Conservation (phyloP, 192 early-diverging fungal genomes). For the Lobosporangium transversale region DNA sequence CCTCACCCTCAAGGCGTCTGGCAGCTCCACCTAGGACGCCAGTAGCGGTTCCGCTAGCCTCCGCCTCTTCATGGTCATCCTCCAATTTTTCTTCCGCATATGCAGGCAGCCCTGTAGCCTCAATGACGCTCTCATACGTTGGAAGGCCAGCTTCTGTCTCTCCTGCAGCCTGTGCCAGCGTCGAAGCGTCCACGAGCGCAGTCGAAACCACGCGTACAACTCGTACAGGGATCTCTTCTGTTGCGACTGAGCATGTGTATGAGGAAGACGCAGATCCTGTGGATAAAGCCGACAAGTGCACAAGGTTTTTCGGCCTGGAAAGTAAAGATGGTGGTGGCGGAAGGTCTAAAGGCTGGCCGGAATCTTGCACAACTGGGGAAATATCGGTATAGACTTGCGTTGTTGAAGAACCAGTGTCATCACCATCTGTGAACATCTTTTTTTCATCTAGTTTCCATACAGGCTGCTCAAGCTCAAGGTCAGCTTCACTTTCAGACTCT, state of each 20-base stretch:
- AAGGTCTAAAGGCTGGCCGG: background rate
- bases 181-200: slow-evolving; percentile 37
- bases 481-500: too few species aligned
- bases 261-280: background rate
- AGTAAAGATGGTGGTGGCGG: background rate
- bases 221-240: slow-evolving; percentile 45
- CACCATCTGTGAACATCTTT: slow-evolving; percentile 1
- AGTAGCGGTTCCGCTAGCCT: slow-evolving; percentile 42
- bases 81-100: slow-evolving; percentile 48
- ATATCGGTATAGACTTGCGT: background rate
- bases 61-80: slow-evolving; percentile 47
- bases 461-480: background rate
- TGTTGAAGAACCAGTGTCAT: slow-evolving; percentile 11
- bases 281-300: background rate
- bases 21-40: slow-evolving; percentile 45
- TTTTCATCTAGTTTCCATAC: slow-evolving; percentile 16
- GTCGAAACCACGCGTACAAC: slow-evolving; percentile 45
- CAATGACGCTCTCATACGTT: slow-evolving; percentile 52
- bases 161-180: slow-evolving; percentile 40
- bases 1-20: slow-evolving; percentile 41
- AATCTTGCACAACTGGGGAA: background rate
- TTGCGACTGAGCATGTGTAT: slow-evolving; percentile 19
- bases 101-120: slow-evolving; percentile 46
- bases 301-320: background rate
- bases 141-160: slow-evolving; percentile 41